Conservation (phyloP, 2,329 filamentous ascomycete species). For the Emericellopsis cladophorae region DNA sequence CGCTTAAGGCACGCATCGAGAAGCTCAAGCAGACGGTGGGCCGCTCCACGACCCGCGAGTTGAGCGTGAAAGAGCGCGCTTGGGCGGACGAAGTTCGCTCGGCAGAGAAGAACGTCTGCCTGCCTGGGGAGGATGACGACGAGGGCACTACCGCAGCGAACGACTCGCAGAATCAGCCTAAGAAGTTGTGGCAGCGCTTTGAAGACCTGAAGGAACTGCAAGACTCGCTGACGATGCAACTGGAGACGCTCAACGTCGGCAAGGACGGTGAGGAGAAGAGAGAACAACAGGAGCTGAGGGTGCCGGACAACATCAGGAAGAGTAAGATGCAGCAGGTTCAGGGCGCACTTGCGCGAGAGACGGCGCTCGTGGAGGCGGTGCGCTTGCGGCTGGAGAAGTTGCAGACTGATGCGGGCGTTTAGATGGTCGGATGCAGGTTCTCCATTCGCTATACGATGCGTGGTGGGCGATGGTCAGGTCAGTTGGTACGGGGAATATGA, state of each 20-base stretch:
- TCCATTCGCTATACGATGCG: too few species aligned
- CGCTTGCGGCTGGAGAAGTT: conserved; percentile 49
- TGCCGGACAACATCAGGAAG: conserved; percentile 48
- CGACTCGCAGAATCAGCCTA: conserved; percentile 20
- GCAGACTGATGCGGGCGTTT: conserved; percentile 10
- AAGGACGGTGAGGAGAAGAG: conserved; percentile 13
- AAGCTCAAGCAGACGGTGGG: conserved; percentile 32
- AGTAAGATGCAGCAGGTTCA: conserved; percentile 53
- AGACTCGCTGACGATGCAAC: conserved; percentile 38
- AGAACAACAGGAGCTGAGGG: conserved; percentile 30
- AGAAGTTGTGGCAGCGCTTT: conserved; percentile 42
- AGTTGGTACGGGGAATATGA: too few species aligned
- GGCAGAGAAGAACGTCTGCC: conserved; percentile 36
- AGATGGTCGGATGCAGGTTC: too few species aligned
- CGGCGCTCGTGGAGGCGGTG: conserved; percentile 55
- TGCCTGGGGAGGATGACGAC: background rate
- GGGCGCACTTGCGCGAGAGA: conserved; percentile 50
- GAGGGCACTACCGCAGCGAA: conserved; percentile 5
- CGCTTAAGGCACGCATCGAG: conserved; percentile 47
- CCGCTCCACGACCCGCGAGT: conserved; percentile 26
- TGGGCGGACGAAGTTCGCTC: conserved; percentile 35
- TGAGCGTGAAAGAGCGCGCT: conserved; percentile 30
- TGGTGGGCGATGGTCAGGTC: too few species aligned
- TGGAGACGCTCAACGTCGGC: conserved; percentile 23
- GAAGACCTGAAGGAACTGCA: conserved; percentile 41